Base-by-base conservation (phyloP, 352 stramenopile species). In the Globisporangium okanoganense region DNA sequence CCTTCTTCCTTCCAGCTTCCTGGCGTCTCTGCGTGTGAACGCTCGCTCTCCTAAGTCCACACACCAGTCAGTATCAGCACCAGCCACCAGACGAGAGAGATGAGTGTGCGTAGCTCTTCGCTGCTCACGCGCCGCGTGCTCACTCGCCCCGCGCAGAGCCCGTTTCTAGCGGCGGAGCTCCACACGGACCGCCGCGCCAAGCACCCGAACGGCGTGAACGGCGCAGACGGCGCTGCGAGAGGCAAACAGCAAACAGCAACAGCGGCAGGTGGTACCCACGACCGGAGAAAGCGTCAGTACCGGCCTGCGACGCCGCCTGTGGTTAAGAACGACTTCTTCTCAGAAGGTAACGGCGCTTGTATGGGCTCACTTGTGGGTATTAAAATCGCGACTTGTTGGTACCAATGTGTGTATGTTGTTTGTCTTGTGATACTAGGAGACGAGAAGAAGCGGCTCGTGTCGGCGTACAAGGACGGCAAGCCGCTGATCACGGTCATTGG, bases 401-500 rank as follows among this genome's bases (percentile, higher is more conserved):
- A 25, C 35, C 1, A 16, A 24, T 33, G 35, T n/a, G 2, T 25
- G 13, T 51, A 24, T 22, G 16, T 22, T 45, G 9, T 40, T 12
- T 40, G 13, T 40, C 9, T 16, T 14, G 33, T n/a, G n/a, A n/a
- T n/a, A n/a, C n/a, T n/a, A 61, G 65, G 70, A n/a, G 69, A 77
- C 51, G 60, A 59, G 47, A 88, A 81, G 65, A 75, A 75, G 50
- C 72, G 69, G 62, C 64, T 86, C 14, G 61, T 76, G 48, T 61
- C 72, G 24, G 65, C 78, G 33, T 92, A 89, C 50, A 93, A 93
- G 66, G 79, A 94, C 65, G 86, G 86, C 51, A 90, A 89, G 64
- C 86, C 86, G 24, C 70, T 90, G 72, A 92, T 95, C 65, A 92
- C 86, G 22, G 86, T 95, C 53, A 92, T 95, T 61, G 86, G 86